Conservation (phyloP, 2,329 filamentous ascomycete species). For the Trichoderma sp. region DNA sequence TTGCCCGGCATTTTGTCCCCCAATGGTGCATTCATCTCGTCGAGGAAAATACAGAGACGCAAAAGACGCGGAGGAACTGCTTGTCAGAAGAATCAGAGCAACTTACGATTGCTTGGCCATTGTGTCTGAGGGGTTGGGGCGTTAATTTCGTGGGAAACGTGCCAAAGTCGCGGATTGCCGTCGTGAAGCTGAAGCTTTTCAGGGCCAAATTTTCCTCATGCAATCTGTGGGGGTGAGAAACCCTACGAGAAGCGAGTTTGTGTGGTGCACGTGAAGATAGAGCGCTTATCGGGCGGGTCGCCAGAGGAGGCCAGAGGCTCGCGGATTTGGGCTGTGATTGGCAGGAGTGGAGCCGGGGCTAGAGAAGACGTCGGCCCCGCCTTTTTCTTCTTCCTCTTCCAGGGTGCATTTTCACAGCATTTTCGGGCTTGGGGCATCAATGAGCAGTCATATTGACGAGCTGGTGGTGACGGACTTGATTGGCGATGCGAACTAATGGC, state of each 20-base stretch:
- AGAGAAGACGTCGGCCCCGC: neutral
- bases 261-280: constrained; percentile 41
- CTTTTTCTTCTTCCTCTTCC: neutral
- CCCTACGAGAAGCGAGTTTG: constrained; percentile 43
- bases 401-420: neutral
- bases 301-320: neutral
- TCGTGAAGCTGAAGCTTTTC: constrained; percentile 42
- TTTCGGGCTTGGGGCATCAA: neutral
- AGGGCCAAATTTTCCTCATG: constrained; percentile 40
- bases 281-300: constrained; percentile 32
- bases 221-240: constrained; percentile 46
- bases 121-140: constrained; percentile 53
- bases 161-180: constrained; percentile 43
- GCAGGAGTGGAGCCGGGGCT: constrained; percentile 8
- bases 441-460: neutral
- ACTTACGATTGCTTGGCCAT: constrained; percentile 68
- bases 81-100: constrained; percentile 27
- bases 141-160: constrained; percentile 46
- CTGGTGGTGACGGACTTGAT: neutral
- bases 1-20: constrained; percentile 29
- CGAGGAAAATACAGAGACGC: neutral
- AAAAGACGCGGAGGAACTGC: neutral
- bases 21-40: constrained; percentile 19
- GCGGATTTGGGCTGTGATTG: neutral
- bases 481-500: neutral